Conservation (phyloP, 2,329 filamentous ascomycete genomes). For the Xylaria sp. region DNA sequence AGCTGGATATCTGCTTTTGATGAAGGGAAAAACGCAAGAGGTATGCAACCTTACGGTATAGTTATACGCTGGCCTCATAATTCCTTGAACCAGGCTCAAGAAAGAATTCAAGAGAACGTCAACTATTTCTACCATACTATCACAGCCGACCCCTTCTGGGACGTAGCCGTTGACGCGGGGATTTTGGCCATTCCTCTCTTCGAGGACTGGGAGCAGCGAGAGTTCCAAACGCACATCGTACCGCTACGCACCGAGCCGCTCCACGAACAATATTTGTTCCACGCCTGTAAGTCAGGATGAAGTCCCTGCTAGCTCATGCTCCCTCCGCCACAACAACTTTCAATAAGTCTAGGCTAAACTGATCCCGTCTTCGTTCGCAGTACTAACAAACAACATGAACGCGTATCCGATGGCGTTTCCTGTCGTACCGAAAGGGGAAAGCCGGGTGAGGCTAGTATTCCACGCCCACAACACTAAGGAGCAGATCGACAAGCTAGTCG, state of each 20-base stretch:
- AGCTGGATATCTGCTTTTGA: constrained; percentile 46
- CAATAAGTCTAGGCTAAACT: constrained; percentile 19
- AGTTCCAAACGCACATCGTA: constrained; percentile 47
- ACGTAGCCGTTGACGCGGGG: constrained; percentile 42
- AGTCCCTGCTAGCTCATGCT: too few species aligned
- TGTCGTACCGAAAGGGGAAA: constrained; percentile 54
- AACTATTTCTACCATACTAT: constrained; percentile 46
- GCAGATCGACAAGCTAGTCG: constrained; percentile 50
- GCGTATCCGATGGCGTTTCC: constrained; percentile 53
- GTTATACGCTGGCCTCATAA: too few species aligned
- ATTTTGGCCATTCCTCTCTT: constrained; percentile 47
- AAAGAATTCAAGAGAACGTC: constrained; percentile 42
- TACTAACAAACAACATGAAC: constrained; percentile 21
- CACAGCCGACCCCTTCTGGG: constrained; percentile 42
- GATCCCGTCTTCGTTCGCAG: constrained; percentile 38
- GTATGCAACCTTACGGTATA: background rate
- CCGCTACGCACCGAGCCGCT: constrained; percentile 42
- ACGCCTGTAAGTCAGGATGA: too few species aligned
- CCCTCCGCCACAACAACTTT: too few species aligned
- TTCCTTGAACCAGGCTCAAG: constrained; percentile 25
- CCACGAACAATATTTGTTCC: too few species aligned
- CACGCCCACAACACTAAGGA: constrained; percentile 55
- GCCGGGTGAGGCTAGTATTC: constrained; percentile 54
- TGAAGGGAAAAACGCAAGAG: constrained; percentile 51
- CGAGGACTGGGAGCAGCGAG: constrained; percentile 44